A percentile compares a stretch with the other conserved stretches of the same genome.
These are phyloP conservation scores for Lobulomyces angularis DNA, from an alignment of 192 early-diverging fungal species.

Conservation along the genomic window DNA sequence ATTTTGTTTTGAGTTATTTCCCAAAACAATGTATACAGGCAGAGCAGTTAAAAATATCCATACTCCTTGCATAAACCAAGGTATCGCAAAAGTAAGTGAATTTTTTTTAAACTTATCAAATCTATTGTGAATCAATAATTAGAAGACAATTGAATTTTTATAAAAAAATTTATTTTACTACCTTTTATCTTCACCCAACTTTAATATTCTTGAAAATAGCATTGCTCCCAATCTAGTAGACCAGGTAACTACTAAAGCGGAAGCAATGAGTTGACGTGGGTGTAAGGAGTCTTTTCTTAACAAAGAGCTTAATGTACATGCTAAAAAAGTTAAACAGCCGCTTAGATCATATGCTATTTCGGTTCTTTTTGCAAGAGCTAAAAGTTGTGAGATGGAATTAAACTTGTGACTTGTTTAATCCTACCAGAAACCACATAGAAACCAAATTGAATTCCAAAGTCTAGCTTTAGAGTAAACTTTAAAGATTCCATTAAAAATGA, in stretches of 20 bases:
- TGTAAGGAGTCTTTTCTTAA: constrained; percentile 11
- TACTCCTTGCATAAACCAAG: neutral
- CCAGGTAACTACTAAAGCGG: neutral
- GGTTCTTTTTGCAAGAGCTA: too few species aligned
- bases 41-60: neutral
- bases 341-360: constrained; percentile 35
- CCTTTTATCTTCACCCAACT: neutral
- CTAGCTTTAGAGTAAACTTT: constrained; percentile 21
- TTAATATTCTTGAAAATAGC: neutral
- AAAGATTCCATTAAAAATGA: too few species aligned
- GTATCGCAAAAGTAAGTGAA: neutral
- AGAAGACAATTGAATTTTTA: too few species aligned
- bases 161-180: too few species aligned
- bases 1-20: neutral
- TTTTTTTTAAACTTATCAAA: neutral
- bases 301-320: constrained; percentile 28
- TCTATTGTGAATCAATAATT: too few species aligned
- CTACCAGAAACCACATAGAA: constrained; percentile 27
- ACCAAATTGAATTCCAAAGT: constrained; percentile 34
- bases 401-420: too few species aligned
- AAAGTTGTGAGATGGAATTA: too few species aligned
- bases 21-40: neutral
- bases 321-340: constrained; percentile 27
- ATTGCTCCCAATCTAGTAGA: neutral
- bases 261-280: neutral